Percentiles rank a stretch among this genome's conserved stretches.
Evolutionary conservation across 73 alveolate species (phyloP).

Genomic region (Paraurostyla sp.): DNA sequence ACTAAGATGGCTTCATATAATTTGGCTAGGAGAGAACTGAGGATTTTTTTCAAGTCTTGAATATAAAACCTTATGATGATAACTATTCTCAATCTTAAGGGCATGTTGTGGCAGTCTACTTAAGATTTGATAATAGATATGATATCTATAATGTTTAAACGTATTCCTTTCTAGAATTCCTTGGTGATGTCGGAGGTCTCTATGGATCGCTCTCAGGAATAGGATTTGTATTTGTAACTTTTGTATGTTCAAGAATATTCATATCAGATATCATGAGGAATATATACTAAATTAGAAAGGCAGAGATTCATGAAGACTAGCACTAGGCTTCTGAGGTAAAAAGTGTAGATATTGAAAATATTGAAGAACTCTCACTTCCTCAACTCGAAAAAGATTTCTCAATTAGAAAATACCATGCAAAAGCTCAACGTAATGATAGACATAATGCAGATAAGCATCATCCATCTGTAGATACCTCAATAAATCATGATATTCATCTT

Average conservation of each 20-base stretch:
- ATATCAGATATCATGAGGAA: constrained; percentile 4
- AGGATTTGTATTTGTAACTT: constrained; percentile 3
- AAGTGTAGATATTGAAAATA: neutral
- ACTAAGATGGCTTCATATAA: constrained; percentile 25
- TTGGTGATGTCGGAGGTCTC: constrained; percentile 53
- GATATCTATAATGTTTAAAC: neutral
- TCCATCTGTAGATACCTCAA: too few relatives aligned
- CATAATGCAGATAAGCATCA: too few relatives aligned
- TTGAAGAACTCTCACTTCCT: neutral
- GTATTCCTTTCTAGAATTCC: neutral
- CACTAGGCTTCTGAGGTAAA: neutral
- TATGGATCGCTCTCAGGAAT: constrained; percentile 5
- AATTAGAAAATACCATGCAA: too few relatives aligned
- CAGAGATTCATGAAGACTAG: neutral
- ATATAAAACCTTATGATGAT: constrained; percentile 7
- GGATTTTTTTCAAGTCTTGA: constrained; percentile 1
- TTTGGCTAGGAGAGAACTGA: constrained; percentile 17
- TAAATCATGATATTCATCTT: too few relatives aligned
- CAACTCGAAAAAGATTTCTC: too few relatives aligned
- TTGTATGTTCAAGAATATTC: neutral
- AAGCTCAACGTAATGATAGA: too few relatives aligned
- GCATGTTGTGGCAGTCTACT: constrained; percentile 5
- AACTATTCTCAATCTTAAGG: neutral
- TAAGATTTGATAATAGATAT: constrained; percentile 25
- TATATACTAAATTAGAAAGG: constrained; percentile 32